Conservation (phyloP, 805 yeast genomes). For the Teunomyces panamensis region DNA sequence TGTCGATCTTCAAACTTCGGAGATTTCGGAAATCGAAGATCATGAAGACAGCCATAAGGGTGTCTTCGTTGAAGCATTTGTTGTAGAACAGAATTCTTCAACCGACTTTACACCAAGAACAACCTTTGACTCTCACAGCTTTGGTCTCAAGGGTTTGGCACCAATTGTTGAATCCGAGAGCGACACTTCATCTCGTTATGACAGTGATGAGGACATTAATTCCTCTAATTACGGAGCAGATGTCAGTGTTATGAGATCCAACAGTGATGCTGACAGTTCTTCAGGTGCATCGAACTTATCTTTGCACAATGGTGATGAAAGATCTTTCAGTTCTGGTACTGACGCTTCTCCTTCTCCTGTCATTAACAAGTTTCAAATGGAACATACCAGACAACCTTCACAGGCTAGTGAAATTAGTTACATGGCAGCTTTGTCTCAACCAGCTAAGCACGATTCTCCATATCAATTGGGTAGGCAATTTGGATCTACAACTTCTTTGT, state of each 20-base stretch:
- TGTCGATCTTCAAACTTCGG: constrained; percentile 15
- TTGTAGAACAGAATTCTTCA: constrained; percentile 12
- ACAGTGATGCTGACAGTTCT: constrained; percentile 18
- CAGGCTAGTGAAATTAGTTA: constrained; percentile 14
- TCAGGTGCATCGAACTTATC: constrained; percentile 36
- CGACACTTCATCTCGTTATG: constrained; percentile 31
- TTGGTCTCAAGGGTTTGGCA: constrained; percentile 31
- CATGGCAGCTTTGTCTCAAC: constrained; percentile 17
- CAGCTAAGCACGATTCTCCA: constrained; percentile 6
- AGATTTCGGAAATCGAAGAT: constrained; percentile 15
- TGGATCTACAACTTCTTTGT: constrained; percentile 13
- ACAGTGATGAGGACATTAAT: constrained; percentile 20
- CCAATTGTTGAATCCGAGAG: constrained; percentile 38
- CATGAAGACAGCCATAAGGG: constrained; percentile 9
- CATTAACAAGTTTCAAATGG: constrained; percentile 14
- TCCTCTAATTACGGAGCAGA: constrained; percentile 16
- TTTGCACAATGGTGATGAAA: constrained; percentile 37
- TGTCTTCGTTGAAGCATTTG: constrained; percentile 15
- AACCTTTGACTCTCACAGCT: constrained; percentile 23
- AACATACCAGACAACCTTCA: constrained; percentile 7
- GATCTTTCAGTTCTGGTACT: constrained; percentile 34
- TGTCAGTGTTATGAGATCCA: constrained; percentile 14
- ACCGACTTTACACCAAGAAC: not conserved
- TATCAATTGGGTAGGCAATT: constrained; percentile 7
- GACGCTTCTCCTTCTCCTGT: constrained; percentile 19